Evolutionary conservation across 108 stramenopile species (phyloP).

Genomic region (Pseudonitzschia multiseries): DNA sequence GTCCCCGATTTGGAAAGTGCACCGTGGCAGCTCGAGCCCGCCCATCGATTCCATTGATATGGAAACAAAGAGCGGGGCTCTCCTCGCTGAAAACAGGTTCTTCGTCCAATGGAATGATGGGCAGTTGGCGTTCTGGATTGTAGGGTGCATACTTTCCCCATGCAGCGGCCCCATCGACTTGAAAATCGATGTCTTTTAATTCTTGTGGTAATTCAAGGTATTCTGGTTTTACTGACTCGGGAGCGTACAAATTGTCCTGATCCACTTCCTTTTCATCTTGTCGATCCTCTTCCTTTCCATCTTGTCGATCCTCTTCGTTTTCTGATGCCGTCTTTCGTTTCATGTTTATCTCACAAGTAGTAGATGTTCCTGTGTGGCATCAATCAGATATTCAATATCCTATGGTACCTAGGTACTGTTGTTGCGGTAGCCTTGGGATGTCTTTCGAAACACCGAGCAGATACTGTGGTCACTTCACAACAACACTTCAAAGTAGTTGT

Average conservation of each 20-base stretch:
- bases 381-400: too few species aligned
- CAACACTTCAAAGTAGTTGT: too few species aligned
- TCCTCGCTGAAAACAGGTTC: constrained; percentile 43
- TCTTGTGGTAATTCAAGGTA: constrained; percentile 58
- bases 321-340: constrained; percentile 3
- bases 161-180: constrained; percentile 48
- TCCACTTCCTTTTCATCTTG: not conserved
- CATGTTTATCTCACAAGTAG: not conserved
- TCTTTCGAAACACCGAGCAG: too few species aligned
- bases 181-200: constrained; percentile 60
- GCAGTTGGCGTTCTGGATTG: constrained; percentile 35
- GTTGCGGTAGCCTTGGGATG: too few species aligned
- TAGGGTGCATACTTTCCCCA: constrained; percentile 79
- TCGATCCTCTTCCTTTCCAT: not conserved
- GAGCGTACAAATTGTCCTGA: constrained; percentile 4
- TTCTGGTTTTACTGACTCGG: constrained; percentile 35
- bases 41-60: constrained; percentile 63
- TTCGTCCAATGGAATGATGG: constrained; percentile 47
- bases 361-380: not conserved
- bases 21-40: constrained; percentile 74
- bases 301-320: not conserved
- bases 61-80: constrained; percentile 63
- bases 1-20: constrained; percentile 58
- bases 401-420: too few species aligned
- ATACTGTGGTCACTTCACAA: too few species aligned